phyloP scores from a whole-genome alignment of 164 flowering plant genomes.

The Macadamia integrifolia region DNA sequence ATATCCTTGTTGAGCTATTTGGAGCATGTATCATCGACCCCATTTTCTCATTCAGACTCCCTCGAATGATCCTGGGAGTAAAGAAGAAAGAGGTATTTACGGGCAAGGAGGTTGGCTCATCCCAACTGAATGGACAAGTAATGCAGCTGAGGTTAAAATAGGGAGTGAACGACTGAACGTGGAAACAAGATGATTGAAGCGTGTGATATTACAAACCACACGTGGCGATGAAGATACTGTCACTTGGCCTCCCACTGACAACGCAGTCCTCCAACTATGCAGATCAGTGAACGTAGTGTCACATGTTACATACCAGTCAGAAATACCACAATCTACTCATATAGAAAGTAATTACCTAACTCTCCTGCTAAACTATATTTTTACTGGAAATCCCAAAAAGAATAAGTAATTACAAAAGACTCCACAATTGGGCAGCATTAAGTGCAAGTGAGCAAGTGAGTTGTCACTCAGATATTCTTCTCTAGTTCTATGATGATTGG shows the following conservation, averaged over 20 bases:
- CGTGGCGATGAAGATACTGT: conserved; percentile 14
- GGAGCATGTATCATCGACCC: conserved; percentile 43
- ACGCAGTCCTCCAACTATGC: conserved; percentile 6
- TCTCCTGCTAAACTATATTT: neutral
- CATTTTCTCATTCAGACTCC: conserved; percentile 45
- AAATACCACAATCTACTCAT: neutral
- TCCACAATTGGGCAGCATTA: too few species aligned
- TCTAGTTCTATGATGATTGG: too few species aligned
- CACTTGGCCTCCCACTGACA: conserved; percentile 1
- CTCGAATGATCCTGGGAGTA: conserved; percentile 9
- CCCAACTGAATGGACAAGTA: neutral
- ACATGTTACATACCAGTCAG: neutral
- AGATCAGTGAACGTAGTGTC: neutral
- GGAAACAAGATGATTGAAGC: conserved; percentile 6
- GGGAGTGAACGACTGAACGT: neutral
- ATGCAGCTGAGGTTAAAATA: conserved; percentile 6
- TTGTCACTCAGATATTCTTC: too few species aligned
- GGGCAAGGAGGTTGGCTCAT: conserved; percentile 1
- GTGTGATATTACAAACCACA: conserved; percentile 6
- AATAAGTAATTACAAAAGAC: too few species aligned
- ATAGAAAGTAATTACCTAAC: neutral
- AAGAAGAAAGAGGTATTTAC: conserved; percentile 4
- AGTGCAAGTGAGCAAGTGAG: too few species aligned
- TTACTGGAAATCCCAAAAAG: neutral
- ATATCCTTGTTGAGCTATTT: conserved; percentile 31